phyloP scores from a whole-genome alignment of 2,329 filamentous ascomycete genomes.

The Gaeumannomyces tritici region DNA sequence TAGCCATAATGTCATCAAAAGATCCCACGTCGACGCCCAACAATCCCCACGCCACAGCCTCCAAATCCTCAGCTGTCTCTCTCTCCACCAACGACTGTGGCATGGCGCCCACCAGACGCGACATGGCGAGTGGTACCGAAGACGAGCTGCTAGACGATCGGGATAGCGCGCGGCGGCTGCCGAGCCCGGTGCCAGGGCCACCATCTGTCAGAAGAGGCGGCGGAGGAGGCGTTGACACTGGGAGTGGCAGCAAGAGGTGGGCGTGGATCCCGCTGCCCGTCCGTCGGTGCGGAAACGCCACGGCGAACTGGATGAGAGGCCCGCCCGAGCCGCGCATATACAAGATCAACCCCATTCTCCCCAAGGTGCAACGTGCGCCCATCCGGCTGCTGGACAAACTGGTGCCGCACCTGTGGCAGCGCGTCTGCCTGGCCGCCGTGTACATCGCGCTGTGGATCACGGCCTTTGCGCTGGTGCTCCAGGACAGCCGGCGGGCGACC shows the following conservation, averaged over 20 bases:
- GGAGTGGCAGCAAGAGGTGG: conserved; percentile 27
- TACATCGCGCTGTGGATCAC: conserved; percentile 61
- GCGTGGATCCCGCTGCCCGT: conserved; percentile 51
- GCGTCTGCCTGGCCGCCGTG: conserved; percentile 45
- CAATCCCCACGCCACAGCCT: neutral
- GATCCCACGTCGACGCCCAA: neutral
- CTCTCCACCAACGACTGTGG: neutral
- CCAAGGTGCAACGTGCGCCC: conserved; percentile 57
- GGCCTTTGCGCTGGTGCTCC: conserved; percentile 59
- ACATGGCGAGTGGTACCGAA: neutral
- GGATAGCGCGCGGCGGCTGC: neutral
- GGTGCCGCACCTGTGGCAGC: conserved; percentile 47
- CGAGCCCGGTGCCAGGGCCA: neutral
- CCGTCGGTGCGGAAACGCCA: conserved; percentile 31
- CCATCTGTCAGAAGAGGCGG: neutral
- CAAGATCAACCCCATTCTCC: conserved; percentile 52
- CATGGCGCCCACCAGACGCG: neutral
- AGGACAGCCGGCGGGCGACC: conserved; percentile 46
- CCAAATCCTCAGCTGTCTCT: neutral
- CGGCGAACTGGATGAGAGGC: conserved; percentile 42
- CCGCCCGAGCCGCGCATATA: conserved; percentile 41
- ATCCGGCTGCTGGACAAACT: conserved; percentile 52
- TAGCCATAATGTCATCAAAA: neutral
- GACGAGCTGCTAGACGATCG: neutral
- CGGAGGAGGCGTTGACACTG: neutral